Conservation (phyloP, 371 early-diverging fungal species). For the Mucor irregularis region DNA sequence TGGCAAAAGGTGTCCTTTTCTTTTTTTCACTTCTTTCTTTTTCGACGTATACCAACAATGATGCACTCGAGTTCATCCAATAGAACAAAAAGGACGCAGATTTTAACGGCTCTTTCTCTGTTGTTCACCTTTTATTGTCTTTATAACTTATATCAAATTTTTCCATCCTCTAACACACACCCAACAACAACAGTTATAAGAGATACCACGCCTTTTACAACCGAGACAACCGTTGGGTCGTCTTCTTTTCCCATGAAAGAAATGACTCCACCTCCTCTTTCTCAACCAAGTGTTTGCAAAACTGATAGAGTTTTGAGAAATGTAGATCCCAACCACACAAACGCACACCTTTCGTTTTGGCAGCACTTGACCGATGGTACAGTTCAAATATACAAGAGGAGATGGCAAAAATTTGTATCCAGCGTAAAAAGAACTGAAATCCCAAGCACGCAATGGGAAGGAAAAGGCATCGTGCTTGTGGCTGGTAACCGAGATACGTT, state of each 20-base stretch:
- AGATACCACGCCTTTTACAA: too few species aligned
- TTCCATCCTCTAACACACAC: background rate
- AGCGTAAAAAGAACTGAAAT: constrained; percentile 6
- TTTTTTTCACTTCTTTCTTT: background rate
- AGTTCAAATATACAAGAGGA: constrained; percentile 14
- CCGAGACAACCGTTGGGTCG: too few species aligned
- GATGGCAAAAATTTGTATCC: constrained; percentile 37
- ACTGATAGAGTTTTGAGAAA: constrained; percentile 29
- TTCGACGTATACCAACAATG: background rate
- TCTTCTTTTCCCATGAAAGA: too few species aligned
- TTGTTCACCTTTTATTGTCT: constrained; percentile 3
- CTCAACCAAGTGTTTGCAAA: constrained; percentile 6
- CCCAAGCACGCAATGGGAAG: constrained; percentile 7
- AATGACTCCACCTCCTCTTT: background rate
- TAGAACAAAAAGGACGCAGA: background rate
- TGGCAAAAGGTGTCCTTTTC: background rate
- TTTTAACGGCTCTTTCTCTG: background rate
- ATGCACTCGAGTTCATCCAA: background rate
- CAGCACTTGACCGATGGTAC: constrained; percentile 13
- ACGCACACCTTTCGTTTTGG: constrained; percentile 40
- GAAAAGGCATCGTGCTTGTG: constrained; percentile 39
- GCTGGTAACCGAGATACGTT: constrained; percentile 50
- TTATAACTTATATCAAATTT: background rate
- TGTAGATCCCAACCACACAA: constrained; percentile 41
- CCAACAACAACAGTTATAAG: background rate